Base-by-base conservation (phyloP, 352 stramenopile genomes). In the Globisporangium middletonii region DNA sequence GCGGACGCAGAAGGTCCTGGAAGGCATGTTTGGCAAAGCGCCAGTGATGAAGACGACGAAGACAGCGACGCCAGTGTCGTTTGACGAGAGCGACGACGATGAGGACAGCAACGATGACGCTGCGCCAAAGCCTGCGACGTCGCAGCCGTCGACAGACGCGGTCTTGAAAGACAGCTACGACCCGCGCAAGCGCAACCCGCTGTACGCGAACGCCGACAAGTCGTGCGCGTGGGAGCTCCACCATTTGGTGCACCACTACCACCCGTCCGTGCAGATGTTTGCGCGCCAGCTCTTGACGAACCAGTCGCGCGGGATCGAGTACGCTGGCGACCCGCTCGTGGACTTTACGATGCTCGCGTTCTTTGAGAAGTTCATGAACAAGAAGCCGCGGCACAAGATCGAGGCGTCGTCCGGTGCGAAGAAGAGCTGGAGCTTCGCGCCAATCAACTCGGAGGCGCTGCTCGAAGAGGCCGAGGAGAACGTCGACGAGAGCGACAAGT, bases 351-450 rank as follows among this genome's bases (percentile, higher is more conserved):
- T 99, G 60, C 83, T 89, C 45, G 79, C 92, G 4, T 99, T 99
- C 71, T 94, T 99, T 44, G 96, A 99, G 65, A 97, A 98, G 68
- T 99, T 99, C 75, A 95, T 98, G 30, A 99, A 98, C 78, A 96
- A 97, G 60, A 99, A 99, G 68, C 97, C 97, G 5, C 75, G 76
- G 19, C 74, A 86, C 53, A 84, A 83, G 53, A 56, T 69, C 43
- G 56, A 35, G 38, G 37, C 16, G 41, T 42, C 2, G 64, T 57
- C 8, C 47, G 57, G 23, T 56, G 5, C 28, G 27, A 49, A 58
- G 1, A 89, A 90, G 69, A 88, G 72, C 68, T 87, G 75, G 77
- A 86, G 71, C 53, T 88, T 87, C 45, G 75, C 64, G 37, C 69
- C 79, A 0, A 83, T 92, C 33, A 87, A 93, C 63, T 75, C 75